Evolutionary conservation across 2,329 filamentous ascomycete species (phyloP), one percentile per base, ranked within the genome.

Genomic region (Zymoseptoria passerinii): DNA sequence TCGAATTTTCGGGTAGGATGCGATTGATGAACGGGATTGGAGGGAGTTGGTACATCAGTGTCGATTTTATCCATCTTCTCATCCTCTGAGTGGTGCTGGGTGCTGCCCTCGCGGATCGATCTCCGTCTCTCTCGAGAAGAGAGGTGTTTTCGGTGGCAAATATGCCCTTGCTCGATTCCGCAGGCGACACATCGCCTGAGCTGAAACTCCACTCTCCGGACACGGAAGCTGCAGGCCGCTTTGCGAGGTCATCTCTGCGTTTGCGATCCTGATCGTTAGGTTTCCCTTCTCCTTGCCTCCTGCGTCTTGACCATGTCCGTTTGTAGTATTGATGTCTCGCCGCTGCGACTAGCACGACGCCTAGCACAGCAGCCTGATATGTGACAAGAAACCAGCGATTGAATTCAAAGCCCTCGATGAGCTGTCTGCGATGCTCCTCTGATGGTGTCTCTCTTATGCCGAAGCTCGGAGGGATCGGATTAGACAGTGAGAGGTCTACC

Each of bases 11-110:
- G 0, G 84, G 83, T 2, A 85, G 73, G 0, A 73, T 71, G 56
- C 81, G 82, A 68, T 83, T 79, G 65, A 86, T 60, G 23, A 84
- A n/a, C 0, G 81, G 82, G 10, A 86, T 73, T 0, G 79, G 78
- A 16, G 65, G 70, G 13, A 84, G 84, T 65, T 87, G 84, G 59
- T 84, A 82, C 60, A 81, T 78, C 16, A 85, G 65, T 44, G 66
- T 61, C 18, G 70, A 65, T 55, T 51, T 56, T 54, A 53, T 23
- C 8, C 48, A 56, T 44, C 28, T 35, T 19, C 53, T 49, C 4
- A 28, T 28, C 18, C 29, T 48, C n/a, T 10, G n/a, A 23, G 16
- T 23, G 10, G 40, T 10, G 20, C 29, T 23, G 18, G 19, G n/a
- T 19, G 53, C 50, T 20, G 53, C 9, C 19, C 27, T 19, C 23